Conservation (phyloP, 495 filamentous ascomycete species). For the Emericellopsis terricola region DNA sequence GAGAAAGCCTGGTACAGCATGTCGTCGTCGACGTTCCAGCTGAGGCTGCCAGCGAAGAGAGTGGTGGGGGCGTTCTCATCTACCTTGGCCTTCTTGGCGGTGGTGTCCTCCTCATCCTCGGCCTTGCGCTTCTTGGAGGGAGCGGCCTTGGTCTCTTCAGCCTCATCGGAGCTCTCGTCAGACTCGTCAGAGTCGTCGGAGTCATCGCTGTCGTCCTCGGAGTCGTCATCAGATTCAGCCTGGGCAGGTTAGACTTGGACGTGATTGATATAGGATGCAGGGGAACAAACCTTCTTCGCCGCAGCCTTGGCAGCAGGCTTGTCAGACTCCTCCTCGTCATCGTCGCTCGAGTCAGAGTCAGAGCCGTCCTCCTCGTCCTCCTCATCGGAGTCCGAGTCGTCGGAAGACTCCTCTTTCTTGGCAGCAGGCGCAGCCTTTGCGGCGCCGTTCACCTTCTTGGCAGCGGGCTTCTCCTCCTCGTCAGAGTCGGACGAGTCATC, state of each 20-base stretch:
- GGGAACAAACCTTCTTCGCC: too few relatives aligned
- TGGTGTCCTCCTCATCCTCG: conserved; percentile 37
- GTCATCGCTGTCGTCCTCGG: conserved; percentile 9
- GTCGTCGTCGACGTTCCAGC: conserved; percentile 89
- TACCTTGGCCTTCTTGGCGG: conserved; percentile 71
- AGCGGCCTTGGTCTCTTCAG: conserved; percentile 22
- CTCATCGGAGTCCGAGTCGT: conserved; percentile 5
- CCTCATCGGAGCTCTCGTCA: conserved; percentile 22
- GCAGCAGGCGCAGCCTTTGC: conserved; percentile 13
- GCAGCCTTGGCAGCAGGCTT: conserved; percentile 27
- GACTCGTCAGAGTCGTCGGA: conserved; percentile 27
- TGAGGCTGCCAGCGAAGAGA: conserved; percentile 85
- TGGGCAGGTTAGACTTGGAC: conserved; percentile 25
- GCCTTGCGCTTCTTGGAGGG: conserved; percentile 85
- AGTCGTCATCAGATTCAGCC: not conserved
- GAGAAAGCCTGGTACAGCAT: conserved; percentile 78
- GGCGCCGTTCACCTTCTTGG: conserved; percentile 1
- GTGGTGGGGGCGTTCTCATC: conserved; percentile 33
- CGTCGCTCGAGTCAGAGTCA: conserved; percentile 22
- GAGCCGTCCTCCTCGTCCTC: conserved; percentile 21
- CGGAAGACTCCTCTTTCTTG: conserved; percentile 12
- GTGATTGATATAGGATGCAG: too few relatives aligned
- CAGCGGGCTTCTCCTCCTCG: not conserved
- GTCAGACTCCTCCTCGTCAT: conserved; percentile 23
- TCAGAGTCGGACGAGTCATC: conserved; percentile 2